phyloP scores from a whole-genome alignment of 352 stramenopile genomes.

The Phytophthora capsici region DNA sequence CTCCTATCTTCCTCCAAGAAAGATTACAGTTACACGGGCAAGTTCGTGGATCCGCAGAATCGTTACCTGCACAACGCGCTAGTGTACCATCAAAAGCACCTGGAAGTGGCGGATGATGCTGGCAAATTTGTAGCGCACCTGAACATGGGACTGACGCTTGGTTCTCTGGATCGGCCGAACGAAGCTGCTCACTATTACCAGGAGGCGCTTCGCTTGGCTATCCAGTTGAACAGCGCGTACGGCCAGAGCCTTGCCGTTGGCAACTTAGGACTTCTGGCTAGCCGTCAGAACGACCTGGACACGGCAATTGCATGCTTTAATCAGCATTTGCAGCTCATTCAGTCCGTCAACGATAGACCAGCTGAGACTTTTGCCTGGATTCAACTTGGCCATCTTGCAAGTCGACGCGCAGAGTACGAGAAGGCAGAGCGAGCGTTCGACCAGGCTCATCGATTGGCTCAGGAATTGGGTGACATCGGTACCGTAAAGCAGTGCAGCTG shows the following conservation, averaged over 20 bases:
- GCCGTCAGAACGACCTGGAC: conserved; percentile 80
- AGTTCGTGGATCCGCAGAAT: conserved; percentile 65
- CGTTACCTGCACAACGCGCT: conserved; percentile 55
- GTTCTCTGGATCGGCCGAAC: conserved; percentile 67
- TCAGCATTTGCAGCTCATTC: conserved; percentile 90
- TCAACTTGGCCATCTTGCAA: conserved; percentile 81
- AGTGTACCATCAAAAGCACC: conserved; percentile 79
- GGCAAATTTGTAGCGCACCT: conserved; percentile 89
- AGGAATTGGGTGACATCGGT: conserved; percentile 66
- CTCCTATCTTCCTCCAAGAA: conserved; percentile 63
- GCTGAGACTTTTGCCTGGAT: conserved; percentile 89
- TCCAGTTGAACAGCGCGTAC: conserved; percentile 85
- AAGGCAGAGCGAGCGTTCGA: conserved; percentile 80
- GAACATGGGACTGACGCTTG: conserved; percentile 85
- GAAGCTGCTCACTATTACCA: conserved; percentile 87
- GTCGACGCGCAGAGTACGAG: conserved; percentile 57
- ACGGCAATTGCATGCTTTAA: conserved; percentile 88
- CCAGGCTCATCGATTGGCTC: conserved; percentile 77
- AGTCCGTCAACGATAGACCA: conserved; percentile 79
- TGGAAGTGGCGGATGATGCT: conserved; percentile 80
- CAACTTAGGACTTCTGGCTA: conserved; percentile 87
- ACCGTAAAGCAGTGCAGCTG: conserved; percentile 84
- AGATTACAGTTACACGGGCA: conserved; percentile 77
- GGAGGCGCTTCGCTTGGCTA: conserved; percentile 85
- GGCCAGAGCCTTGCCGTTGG: conserved; percentile 88